phyloP scores from a whole-genome alignment of 495 filamentous ascomycete genomes.

The Coniosporium apollinis region DNA sequence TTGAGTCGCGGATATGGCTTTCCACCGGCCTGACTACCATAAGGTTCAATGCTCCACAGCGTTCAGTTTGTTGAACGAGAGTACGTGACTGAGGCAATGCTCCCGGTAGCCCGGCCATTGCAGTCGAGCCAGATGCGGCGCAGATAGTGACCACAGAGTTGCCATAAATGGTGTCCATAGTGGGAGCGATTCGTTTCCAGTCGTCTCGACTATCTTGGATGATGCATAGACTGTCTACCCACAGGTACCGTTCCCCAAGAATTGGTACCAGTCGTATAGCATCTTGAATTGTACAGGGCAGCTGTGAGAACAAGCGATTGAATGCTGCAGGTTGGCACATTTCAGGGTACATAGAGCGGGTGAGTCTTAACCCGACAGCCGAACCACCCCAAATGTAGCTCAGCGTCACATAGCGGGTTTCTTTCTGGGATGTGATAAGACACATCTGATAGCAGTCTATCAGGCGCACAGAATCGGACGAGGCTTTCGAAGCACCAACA shows the following conservation, averaged over 20 bases:
- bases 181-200: not conserved
- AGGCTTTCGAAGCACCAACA: not conserved
- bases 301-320: not conserved
- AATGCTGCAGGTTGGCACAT: not conserved
- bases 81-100: not conserved
- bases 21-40: not conserved
- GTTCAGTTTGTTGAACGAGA: not conserved
- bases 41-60: not conserved
- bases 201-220: not conserved
- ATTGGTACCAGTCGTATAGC: not conserved
- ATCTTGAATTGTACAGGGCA: not conserved
- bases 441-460: not conserved
- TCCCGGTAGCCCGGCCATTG: not conserved
- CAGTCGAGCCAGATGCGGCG: not conserved
- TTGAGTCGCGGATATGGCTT: not conserved
- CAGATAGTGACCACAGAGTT: not conserved
- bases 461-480: not conserved
- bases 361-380: not conserved
- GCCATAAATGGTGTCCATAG: not conserved
- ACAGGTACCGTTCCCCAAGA: not conserved
- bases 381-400: not conserved
- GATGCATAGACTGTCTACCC: conserved; percentile 2
- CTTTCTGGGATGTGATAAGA: not conserved
- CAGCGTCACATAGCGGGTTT: not conserved
- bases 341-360: not conserved